Conservation (phyloP, 441 rosid species). For the Metrosideros polymorpha region DNA sequence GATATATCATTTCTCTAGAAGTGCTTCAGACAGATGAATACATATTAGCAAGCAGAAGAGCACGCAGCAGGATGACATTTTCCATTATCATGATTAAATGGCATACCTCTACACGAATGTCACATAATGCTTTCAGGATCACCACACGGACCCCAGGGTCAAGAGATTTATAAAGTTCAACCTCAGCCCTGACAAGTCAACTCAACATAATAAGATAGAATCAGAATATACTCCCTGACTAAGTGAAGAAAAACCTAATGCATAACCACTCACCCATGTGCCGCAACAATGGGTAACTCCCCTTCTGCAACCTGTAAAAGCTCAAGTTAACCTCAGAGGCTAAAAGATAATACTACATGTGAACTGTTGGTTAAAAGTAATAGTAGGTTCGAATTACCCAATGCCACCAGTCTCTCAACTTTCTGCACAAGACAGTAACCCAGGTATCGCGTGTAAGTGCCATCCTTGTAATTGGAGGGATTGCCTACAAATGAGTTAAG, state of each 20-base stretch:
- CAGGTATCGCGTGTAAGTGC: slow-evolving; percentile 97
- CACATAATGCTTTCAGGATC: slow-evolving; percentile 93
- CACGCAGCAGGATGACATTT: not conserved
- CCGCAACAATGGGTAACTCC: slow-evolving; percentile 88
- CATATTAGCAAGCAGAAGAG: not conserved
- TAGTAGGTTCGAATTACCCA: slow-evolving; percentile 58
- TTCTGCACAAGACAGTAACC: slow-evolving; percentile 96
- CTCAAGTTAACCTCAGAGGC: slow-evolving; percentile 11
- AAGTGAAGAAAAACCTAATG: slow-evolving; percentile 4
- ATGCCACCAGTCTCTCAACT: slow-evolving; percentile 98
- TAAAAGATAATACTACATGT: not conserved
- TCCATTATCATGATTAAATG: not conserved
- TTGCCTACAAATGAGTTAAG: slow-evolving; percentile 43
- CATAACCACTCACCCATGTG: slow-evolving; percentile 79
- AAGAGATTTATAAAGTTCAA: slow-evolving; percentile 69
- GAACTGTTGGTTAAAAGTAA: slow-evolving; percentile 14
- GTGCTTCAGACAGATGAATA: not conserved
- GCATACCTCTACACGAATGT: slow-evolving; percentile 98
- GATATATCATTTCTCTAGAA: not conserved
- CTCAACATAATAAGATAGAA: slow-evolving; percentile 15
- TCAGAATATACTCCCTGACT: slow-evolving; percentile 1
- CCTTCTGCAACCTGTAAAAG: slow-evolving; percentile 88
- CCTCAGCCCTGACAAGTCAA: slow-evolving; percentile 52
- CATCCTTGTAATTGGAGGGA: slow-evolving; percentile 92
- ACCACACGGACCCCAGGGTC: slow-evolving; percentile 95